Conservation (phyloP, 2,329 filamentous ascomycete genomes). For the Monilinia fructigena region DNA sequence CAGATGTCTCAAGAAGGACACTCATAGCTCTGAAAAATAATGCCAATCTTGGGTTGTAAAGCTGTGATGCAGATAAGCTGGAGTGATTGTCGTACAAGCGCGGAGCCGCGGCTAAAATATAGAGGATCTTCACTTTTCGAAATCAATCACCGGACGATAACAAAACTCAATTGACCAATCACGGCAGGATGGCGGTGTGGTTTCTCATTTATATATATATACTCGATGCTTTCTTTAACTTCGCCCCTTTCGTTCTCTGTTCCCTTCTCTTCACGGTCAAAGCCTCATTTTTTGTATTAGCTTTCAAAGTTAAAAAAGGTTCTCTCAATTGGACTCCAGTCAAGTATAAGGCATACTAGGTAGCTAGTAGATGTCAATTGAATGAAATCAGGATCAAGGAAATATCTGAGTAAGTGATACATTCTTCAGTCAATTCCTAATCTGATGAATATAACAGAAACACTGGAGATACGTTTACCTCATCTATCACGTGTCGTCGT, state of each 20-base stretch:
- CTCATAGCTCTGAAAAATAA: conserved; percentile 62
- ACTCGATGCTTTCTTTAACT: neutral
- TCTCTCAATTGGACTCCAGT: neutral
- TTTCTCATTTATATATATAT: neutral
- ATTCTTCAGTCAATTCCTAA: neutral
- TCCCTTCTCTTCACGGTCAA: neutral
- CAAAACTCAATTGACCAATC: conserved; percentile 9
- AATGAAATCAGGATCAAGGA: neutral
- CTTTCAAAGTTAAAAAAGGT: neutral
- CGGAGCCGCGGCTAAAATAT: conserved; percentile 16
- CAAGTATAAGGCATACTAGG: neutral
- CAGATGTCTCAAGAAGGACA: conserved; percentile 87
- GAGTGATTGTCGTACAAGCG: conserved; percentile 16
- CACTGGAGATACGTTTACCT: neutral
- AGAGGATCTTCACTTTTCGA: conserved; percentile 7
- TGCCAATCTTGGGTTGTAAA: conserved; percentile 1
- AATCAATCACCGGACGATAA: conserved; percentile 9
- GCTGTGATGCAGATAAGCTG: conserved; percentile 12
- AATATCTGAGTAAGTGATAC: conserved; percentile 1
- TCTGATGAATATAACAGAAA: conserved; percentile 10
- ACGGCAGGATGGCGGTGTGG: neutral
- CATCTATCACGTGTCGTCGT: conserved; percentile 2
- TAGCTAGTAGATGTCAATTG: neutral
- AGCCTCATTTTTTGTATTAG: neutral
- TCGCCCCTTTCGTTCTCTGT: neutral